Conservation (phyloP, 192 early-diverging fungal genomes). For the Gonapodya prolifera region DNA sequence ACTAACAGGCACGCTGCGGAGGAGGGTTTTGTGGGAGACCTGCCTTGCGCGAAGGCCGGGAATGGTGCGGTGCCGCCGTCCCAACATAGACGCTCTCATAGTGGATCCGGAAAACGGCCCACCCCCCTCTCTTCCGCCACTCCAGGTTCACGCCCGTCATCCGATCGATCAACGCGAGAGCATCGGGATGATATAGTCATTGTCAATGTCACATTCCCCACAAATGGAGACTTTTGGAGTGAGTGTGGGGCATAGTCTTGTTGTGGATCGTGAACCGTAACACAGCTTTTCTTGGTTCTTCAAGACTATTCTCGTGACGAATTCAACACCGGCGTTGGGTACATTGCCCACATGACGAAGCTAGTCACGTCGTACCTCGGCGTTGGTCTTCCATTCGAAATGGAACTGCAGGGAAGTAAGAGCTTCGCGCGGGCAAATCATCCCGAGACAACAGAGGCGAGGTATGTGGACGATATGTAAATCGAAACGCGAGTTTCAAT, state of each 20-base stretch:
- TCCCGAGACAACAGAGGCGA: background rate
- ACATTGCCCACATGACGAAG: background rate
- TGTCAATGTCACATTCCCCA: background rate
- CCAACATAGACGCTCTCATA: background rate
- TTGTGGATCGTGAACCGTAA: background rate
- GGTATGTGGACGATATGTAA: no score
- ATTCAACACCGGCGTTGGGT: conserved; percentile 3
- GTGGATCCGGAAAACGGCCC: background rate
- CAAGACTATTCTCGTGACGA: conserved; percentile 1
- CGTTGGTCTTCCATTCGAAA: background rate
- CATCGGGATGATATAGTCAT: background rate
- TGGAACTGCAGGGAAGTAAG: background rate
- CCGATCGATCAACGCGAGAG: background rate
- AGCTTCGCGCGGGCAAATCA: background rate
- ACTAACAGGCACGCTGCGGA: no score
- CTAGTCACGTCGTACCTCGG: background rate
- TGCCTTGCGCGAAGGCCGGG: no score
- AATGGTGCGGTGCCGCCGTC: background rate
- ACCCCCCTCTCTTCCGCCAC: background rate
- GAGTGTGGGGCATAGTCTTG: background rate
- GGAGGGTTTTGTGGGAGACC: no score
- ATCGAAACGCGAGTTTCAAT: no score
- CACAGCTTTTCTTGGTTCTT: background rate
- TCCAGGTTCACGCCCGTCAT: background rate
- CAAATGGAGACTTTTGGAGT: conserved; percentile 6